Evolutionary conservation across 2,329 filamentous ascomycete species (phyloP).

Genomic region (Alternaria triticimaculans): DNA sequence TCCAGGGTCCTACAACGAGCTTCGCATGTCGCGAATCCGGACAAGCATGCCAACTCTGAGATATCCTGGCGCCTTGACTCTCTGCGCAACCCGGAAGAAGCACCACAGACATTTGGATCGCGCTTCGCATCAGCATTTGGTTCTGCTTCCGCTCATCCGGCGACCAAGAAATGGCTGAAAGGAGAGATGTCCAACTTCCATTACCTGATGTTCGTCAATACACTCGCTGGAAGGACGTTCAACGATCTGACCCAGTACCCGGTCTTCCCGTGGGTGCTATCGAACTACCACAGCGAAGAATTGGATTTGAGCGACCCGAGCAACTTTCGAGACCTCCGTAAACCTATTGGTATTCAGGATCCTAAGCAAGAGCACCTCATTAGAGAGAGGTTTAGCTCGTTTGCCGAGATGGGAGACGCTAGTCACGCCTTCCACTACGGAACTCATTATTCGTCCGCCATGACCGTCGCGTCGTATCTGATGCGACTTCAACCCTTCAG

Average conservation of each 20-base stretch:
- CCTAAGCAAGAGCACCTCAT: slow-evolving; percentile 77
- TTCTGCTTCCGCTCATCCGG: slow-evolving; percentile 78
- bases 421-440: slow-evolving; percentile 90
- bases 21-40: slow-evolving; percentile 76
- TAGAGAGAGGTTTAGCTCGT: slow-evolving; percentile 81
- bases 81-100: slow-evolving; percentile 71
- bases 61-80: slow-evolving; percentile 92
- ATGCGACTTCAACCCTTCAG: slow-evolving; percentile 96
- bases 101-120: slow-evolving; percentile 74
- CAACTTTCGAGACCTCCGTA: slow-evolving; percentile 88
- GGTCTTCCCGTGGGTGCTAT: slow-evolving; percentile 95
- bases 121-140: slow-evolving; percentile 95
- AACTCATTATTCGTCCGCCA: slow-evolving; percentile 97
- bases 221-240: slow-evolving; percentile 94
- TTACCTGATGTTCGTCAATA: slow-evolving; percentile 98
- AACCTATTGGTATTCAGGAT: slow-evolving; percentile 95
- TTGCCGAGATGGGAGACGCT: slow-evolving; percentile 87
- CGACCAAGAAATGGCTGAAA: slow-evolving; percentile 87
- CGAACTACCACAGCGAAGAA: slow-evolving; percentile 94
- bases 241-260: slow-evolving; percentile 98
- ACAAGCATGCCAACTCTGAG: slow-evolving; percentile 76
- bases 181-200: slow-evolving; percentile 99
- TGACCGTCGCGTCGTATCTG: slow-evolving; percentile 97
- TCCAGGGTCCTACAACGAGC: slow-evolving; percentile 77
- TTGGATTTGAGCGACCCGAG: slow-evolving; percentile 84